A percentile compares a stretch with the other conserved stretches of the same genome.
Conservation (phyloP, 2,329 filamentous ascomycete genomes). For the Colletotrichum eremochloae region DNA sequence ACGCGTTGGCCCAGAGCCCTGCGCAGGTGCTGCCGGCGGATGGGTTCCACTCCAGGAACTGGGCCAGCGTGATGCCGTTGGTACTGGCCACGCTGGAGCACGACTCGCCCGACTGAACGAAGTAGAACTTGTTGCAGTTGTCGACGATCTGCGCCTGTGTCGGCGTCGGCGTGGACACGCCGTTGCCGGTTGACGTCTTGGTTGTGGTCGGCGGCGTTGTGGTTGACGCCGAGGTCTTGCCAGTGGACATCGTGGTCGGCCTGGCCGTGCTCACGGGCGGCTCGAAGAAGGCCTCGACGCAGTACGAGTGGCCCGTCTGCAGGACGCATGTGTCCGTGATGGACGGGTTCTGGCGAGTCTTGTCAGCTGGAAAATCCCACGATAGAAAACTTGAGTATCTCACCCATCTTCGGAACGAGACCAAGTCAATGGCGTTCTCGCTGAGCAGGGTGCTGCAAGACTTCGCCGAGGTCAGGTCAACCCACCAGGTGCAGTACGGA, state of each 20-base stretch:
- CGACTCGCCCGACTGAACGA: slow-evolving; percentile 18
- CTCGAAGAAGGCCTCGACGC: neutral
- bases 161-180: slow-evolving; percentile 40
- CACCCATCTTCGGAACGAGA: too few species aligned
- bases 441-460: too few species aligned
- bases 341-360: too few species aligned
- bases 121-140: slow-evolving; percentile 43
- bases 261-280: neutral
- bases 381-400: too few species aligned
- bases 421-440: too few species aligned
- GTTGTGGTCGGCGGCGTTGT: neutral
- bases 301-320: neutral
- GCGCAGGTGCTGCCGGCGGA: slow-evolving; percentile 11
- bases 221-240: neutral
- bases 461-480: too few species aligned
- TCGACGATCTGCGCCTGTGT: slow-evolving; percentile 38
- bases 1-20: slow-evolving; percentile 21
- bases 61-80: slow-evolving; percentile 32
- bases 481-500: too few species aligned
- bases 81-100: slow-evolving; percentile 29
- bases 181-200: slow-evolving; percentile 13
- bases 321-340: neutral
- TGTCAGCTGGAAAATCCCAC: too few species aligned
- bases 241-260: neutral
- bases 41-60: slow-evolving; percentile 44